phyloP scores from a whole-genome alignment of 495 filamentous ascomycete species.

The Annulohypoxylon maeteangense region DNA sequence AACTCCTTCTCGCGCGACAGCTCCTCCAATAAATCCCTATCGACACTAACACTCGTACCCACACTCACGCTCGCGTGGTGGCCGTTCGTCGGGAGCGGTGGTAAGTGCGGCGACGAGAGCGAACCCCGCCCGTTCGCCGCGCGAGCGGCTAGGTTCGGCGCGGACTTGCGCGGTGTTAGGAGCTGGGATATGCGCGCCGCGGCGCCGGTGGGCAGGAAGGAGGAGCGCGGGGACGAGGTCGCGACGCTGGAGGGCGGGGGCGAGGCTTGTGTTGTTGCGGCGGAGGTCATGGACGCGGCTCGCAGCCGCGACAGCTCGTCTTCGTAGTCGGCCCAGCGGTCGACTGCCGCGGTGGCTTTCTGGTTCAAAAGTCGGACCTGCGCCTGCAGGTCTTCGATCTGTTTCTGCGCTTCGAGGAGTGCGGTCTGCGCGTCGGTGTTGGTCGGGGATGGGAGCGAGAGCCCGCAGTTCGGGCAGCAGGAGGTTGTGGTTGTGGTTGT shows the following conservation, averaged over 20 bases:
- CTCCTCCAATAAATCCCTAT: constrained; percentile 70
- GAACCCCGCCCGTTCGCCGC: constrained; percentile 10
- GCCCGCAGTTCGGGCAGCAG: constrained; percentile 47
- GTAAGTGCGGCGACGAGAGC: constrained; percentile 42
- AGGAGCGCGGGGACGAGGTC: constrained; percentile 48
- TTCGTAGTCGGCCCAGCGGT: constrained; percentile 95
- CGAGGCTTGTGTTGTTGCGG: constrained; percentile 40
- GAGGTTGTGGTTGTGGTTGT: constrained; percentile 32
- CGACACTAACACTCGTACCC: constrained; percentile 43
- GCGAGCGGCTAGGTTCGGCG: constrained; percentile 38
- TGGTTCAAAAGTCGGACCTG: constrained; percentile 79
- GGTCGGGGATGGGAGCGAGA: constrained; percentile 37
- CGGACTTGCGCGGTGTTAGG: constrained; percentile 68
- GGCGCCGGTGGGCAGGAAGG: constrained; percentile 56
- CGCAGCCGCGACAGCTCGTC: constrained; percentile 80
- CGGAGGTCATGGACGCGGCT: constrained; percentile 45
- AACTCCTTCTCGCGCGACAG: constrained; percentile 76
- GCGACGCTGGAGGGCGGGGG: constrained; percentile 35
- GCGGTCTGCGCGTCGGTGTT: constrained; percentile 62
- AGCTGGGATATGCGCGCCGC: constrained; percentile 71
- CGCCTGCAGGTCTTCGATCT: constrained; percentile 82
- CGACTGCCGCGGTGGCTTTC: constrained; percentile 78
- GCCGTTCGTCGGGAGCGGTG: background rate
- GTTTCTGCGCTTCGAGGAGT: constrained; percentile 67
- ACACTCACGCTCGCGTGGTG: background rate